Conservation (phyloP, 2,329 filamentous ascomycete genomes). For the Grosmannia huntii region DNA sequence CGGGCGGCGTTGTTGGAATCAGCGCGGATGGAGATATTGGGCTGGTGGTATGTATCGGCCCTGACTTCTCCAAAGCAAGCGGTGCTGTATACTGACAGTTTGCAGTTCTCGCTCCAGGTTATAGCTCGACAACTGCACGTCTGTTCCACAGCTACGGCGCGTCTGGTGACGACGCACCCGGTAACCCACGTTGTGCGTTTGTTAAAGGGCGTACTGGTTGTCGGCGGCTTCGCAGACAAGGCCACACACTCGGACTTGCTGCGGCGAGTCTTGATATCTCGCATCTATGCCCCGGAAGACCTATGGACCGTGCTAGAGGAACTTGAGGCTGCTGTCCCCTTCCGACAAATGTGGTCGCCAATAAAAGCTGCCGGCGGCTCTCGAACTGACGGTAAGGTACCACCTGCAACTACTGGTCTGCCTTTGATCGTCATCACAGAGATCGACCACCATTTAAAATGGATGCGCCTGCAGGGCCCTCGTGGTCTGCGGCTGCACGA, state of each 20-base stretch:
- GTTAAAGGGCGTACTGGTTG: constrained; percentile 27
- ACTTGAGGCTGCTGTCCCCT: constrained; percentile 6
- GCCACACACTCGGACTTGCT: constrained; percentile 18
- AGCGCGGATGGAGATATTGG: constrained; percentile 37
- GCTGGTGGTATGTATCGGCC: constrained; percentile 19
- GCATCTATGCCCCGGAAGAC: constrained; percentile 46
- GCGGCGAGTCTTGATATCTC: constrained; percentile 37
- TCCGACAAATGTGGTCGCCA: constrained; percentile 8
- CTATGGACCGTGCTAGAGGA: constrained; percentile 44
- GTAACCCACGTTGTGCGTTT: constrained; percentile 25
- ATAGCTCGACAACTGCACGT: constrained; percentile 26
- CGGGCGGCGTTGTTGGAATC: constrained; percentile 39
- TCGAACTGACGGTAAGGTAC: neutral
- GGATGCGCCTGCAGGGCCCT: constrained; percentile 11
- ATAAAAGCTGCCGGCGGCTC: neutral
- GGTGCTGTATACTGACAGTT: neutral
- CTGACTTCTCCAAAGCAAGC: too few species aligned
- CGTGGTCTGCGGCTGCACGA: constrained; percentile 7
- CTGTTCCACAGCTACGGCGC: constrained; percentile 15
- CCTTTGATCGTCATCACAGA: constrained; percentile 7
- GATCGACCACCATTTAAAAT: constrained; percentile 13
- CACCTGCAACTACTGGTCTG: neutral
- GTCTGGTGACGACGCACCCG: constrained; percentile 38
- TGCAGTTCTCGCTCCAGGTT: constrained; percentile 35
- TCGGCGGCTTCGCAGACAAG: constrained; percentile 4